phyloP scores from a whole-genome alignment of 352 stramenopile species.

The Phytophthora kernoviae region DNA sequence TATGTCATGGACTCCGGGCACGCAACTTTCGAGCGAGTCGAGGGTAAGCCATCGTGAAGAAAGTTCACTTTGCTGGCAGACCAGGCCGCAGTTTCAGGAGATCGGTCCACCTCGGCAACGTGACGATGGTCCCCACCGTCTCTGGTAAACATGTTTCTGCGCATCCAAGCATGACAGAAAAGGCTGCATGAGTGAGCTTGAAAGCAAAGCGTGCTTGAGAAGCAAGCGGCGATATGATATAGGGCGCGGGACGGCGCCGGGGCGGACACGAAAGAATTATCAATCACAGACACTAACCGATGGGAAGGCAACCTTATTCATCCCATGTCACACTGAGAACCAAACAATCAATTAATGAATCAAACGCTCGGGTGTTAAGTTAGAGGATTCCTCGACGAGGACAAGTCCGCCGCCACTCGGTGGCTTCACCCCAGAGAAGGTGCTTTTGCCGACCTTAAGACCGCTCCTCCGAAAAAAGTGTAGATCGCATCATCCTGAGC shows the following conservation, averaged over 20 bases:
- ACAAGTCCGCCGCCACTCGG: no score
- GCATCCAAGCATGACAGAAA: slow-evolving; percentile 23
- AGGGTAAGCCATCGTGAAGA: slow-evolving; percentile 12
- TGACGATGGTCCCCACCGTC: slow-evolving; percentile 11
- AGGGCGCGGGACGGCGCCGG: slow-evolving; percentile 8
- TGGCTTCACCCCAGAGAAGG: neutral
- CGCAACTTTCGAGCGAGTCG: neutral
- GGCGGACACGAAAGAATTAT: slow-evolving; percentile 31
- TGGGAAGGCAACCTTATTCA: neutral
- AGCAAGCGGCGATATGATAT: slow-evolving; percentile 37
- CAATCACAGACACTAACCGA: neutral
- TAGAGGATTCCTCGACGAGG: neutral
- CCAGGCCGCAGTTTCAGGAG: slow-evolving; percentile 1
- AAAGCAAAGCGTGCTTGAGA: slow-evolving; percentile 19
- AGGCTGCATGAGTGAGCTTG: slow-evolving; percentile 7
- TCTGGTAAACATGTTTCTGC: slow-evolving; percentile 18
- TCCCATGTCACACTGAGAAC: no score
- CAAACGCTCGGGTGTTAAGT: neutral
- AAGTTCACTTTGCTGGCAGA: slow-evolving; percentile 18
- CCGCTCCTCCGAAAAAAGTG: neutral
- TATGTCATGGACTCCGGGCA: slow-evolving; percentile 1
- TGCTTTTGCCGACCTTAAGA: neutral
- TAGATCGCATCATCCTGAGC: neutral
- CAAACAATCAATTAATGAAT: slow-evolving; percentile 19
- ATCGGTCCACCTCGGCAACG: slow-evolving; percentile 6